phyloP scores from a whole-genome alignment of 768 basidiomycete species.

The Clitopilus passeckerianus region DNA sequence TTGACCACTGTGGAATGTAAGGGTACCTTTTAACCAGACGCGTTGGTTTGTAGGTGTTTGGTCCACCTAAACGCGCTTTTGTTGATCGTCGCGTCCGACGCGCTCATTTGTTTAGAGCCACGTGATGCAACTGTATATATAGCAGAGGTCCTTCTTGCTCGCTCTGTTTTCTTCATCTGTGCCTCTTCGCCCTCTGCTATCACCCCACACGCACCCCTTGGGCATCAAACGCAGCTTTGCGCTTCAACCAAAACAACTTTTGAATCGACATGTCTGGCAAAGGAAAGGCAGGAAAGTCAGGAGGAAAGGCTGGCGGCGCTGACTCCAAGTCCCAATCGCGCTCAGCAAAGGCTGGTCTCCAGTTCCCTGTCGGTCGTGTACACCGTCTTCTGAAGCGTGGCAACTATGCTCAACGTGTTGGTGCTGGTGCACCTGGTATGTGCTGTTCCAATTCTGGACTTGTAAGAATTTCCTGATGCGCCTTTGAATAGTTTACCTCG shows the following conservation, averaged over 20 bases:
- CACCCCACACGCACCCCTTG: conserved; percentile 9
- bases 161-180: conserved; percentile 12
- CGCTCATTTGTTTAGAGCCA: conserved; percentile 14
- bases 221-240: not conserved
- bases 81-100: conserved; percentile 21
- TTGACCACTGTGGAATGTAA: conserved; percentile 9
- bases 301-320: conserved; percentile 45
- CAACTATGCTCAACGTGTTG: conserved; percentile 85
- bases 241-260: not conserved
- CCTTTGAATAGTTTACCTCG: conserved; percentile 67
- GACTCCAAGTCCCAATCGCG: conserved; percentile 58
- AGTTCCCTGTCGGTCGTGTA: conserved; percentile 91
- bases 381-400: conserved; percentile 86
- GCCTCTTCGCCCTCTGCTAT: conserved; percentile 12
- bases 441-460: conserved; percentile 3
- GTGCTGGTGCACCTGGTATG: conserved; percentile 81
- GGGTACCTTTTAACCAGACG: conserved; percentile 32
- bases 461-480: not conserved
- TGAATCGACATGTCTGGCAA: conserved; percentile 41
- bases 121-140: conserved; percentile 1
- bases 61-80: conserved; percentile 25
- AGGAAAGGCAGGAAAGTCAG: conserved; percentile 40
- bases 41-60: conserved; percentile 45
- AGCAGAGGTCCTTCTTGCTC: not conserved
- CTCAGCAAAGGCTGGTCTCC: conserved; percentile 70